phyloP scores from a whole-genome alignment of 2,329 filamentous ascomycete genomes.

The Septoria linicola region DNA sequence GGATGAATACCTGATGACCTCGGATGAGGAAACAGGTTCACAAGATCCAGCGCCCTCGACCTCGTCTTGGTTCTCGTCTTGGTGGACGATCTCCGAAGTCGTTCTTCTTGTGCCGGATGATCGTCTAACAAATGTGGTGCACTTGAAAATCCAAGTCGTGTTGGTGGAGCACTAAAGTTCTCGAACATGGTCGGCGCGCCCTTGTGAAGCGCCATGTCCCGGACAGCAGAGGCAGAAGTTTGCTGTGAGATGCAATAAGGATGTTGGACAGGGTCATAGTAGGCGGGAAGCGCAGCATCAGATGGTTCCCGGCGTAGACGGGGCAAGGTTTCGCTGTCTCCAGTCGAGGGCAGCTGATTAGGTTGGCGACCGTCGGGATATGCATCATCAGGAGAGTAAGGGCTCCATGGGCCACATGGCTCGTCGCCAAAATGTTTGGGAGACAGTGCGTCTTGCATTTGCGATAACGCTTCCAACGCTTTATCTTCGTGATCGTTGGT shows the following conservation, averaged over 20 bases:
- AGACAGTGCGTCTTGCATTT: constrained; percentile 22
- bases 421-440: not conserved
- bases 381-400: constrained; percentile 25
- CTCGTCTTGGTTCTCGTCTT: constrained; percentile 26
- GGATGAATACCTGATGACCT: constrained; percentile 31
- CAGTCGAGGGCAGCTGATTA: constrained; percentile 13
- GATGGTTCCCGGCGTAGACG: constrained; percentile 35
- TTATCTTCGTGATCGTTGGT: constrained; percentile 11
- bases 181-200: constrained; percentile 34
- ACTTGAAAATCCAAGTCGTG: constrained; percentile 15
- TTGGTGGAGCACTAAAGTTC: constrained; percentile 22
- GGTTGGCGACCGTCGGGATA: constrained; percentile 20
- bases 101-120: constrained; percentile 12
- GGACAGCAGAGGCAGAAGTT: constrained; percentile 46
- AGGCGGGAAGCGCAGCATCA: constrained; percentile 43
- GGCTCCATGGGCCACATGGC: constrained; percentile 16
- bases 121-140: constrained; percentile 9
- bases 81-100: constrained; percentile 19
- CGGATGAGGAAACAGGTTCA: constrained; percentile 43
- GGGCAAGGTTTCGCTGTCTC: constrained; percentile 18
- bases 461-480: constrained; percentile 18
- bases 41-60: constrained; percentile 40
- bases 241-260: constrained; percentile 47
- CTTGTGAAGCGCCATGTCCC: constrained; percentile 45
- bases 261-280: constrained; percentile 44